Conservation (phyloP, 1,139 yeast genomes). For the Cylindricascospora bacillispora region DNA sequence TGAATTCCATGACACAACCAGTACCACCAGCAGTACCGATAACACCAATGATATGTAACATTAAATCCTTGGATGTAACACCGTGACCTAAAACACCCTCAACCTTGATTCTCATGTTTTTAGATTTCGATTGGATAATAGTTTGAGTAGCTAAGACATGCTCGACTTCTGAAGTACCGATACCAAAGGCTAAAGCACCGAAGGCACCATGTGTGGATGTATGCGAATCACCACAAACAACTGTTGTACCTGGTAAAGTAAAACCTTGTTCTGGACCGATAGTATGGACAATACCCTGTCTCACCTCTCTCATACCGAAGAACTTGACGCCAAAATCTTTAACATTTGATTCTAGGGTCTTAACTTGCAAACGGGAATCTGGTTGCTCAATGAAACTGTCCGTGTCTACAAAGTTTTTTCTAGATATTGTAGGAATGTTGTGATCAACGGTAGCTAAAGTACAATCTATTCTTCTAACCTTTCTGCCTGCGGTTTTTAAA, state of each 20-base stretch:
- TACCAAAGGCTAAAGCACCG: conserved; percentile 96
- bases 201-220: conserved; percentile 98
- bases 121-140: conserved; percentile 83
- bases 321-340: conserved; percentile 78
- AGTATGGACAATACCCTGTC: conserved; percentile 97
- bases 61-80: conserved; percentile 88
- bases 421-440: conserved; percentile 86
- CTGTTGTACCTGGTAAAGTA: conserved; percentile 95
- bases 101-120: conserved; percentile 83
- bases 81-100: conserved; percentile 78
- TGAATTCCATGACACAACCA: conserved; percentile 91
- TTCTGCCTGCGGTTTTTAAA: conserved; percentile 70
- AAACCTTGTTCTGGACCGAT: conserved; percentile 99
- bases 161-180: conserved; percentile 97
- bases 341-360: conserved; percentile 86
- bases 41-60: conserved; percentile 86
- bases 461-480: conserved; percentile 85
- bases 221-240: conserved; percentile 97
- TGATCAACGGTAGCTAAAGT: conserved; percentile 97
- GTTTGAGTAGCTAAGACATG: conserved; percentile 98
- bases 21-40: conserved; percentile 99
- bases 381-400: conserved; percentile 79
- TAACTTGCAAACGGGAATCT: conserved; percentile 84
- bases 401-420: conserved; percentile 60
- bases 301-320: conserved; percentile 84